Evolutionary conservation across 2,329 filamentous ascomycete genomes (phyloP), one percentile per base, ranked within the genome.

Genomic region (Monascus ruber): DNA sequence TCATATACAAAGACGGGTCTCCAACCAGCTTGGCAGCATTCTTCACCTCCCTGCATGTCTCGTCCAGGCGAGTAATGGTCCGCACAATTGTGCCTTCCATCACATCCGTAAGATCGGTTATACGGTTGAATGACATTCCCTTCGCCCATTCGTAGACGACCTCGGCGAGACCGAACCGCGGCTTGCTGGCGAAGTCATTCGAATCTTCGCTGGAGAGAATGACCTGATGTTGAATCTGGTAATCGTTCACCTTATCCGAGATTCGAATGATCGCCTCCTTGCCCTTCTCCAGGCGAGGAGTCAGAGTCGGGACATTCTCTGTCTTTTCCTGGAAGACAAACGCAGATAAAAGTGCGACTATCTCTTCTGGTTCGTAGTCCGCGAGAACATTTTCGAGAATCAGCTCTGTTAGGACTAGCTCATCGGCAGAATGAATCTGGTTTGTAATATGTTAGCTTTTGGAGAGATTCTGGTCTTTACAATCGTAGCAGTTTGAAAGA

Each of bases 251-350:
- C 61, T 88, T 91, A 56, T 96, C 87, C 4, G 86, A 85, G 35
- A 98, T 91, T 44, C 79, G 77, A 45, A 96, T 77, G 50, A 98
- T 95, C 6, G 82, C 86, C 42, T 83, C 79, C 54, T 84, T 83
- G 7, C 88, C 91, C 26, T 77, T 77, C 56, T 94, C 83, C 7
- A 98, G 76, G 37, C 79, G 83, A 4, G 83, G 78, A 0, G 87
- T 93, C 42, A 98, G 69, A 4, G 79, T 84, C 0, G 91, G 89
- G 11, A 81, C 77, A 5, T 75, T 74, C 25, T 86, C 81, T 0
- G 91, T 95, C 67, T 95, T 96, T 58, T 98, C 91, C 58, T 96
- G 87, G 70, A 98, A 98, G 2, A 98, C 88, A 59, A 98, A 98
- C 1, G 85, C 80, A 0, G 88, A 95, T 2, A 98, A 74, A 3